These are phyloP conservation scores for Metschnikowia kofuensis DNA, from an alignment of 805 yeast species.

Conservation along the genomic window DNA sequence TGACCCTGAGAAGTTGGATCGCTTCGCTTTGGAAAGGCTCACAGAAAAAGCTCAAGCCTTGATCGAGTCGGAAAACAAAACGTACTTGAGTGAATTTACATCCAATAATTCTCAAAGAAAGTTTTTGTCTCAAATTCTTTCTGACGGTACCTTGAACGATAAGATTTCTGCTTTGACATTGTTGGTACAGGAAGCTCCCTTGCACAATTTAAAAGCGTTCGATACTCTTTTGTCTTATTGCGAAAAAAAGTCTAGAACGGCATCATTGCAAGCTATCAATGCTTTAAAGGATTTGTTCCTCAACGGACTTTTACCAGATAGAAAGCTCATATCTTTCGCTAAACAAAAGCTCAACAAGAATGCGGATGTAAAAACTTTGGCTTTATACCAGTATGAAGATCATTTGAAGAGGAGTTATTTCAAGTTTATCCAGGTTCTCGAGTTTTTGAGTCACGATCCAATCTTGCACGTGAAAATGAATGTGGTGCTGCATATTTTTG, in stretches of 20 bases:
- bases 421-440: constrained; percentile 71
- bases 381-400: constrained; percentile 85
- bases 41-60: constrained; percentile 63
- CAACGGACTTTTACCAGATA: constrained; percentile 80
- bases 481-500: constrained; percentile 73
- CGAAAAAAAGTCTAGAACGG: constrained; percentile 88
- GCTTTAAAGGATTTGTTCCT: constrained; percentile 86
- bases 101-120: constrained; percentile 77
- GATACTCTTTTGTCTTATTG: constrained; percentile 77
- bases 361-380: constrained; percentile 48
- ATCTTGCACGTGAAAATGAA: constrained; percentile 83
- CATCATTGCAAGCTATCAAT: constrained; percentile 84
- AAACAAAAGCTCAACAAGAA: constrained; percentile 58
- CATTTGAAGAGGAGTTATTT: constrained; percentile 76
- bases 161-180: constrained; percentile 92
- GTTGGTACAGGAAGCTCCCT: constrained; percentile 90
- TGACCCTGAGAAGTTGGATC: constrained; percentile 38
- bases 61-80: constrained; percentile 66
- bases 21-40: constrained; percentile 58
- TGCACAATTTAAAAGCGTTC: constrained; percentile 81
- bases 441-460: constrained; percentile 83
- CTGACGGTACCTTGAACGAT: constrained; percentile 92
- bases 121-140: constrained; percentile 82
- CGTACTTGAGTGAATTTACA: constrained; percentile 70
- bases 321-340: constrained; percentile 76